Evolutionary conservation across 768 basidiomycete species (phyloP).

Genomic region (Hygrophoropsis aurantiaca): DNA sequence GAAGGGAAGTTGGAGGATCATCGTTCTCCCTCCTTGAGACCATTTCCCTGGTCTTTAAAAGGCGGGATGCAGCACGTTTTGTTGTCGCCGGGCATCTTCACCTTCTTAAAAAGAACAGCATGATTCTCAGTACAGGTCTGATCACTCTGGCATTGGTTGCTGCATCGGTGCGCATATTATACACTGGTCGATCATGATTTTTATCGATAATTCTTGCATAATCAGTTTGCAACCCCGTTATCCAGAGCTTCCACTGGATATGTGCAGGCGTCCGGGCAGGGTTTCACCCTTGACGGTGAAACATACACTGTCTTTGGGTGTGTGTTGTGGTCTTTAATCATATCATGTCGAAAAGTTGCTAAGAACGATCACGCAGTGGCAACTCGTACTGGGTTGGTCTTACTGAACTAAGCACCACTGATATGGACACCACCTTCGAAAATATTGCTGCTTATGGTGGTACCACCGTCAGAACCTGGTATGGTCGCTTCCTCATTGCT

Average conservation of each 20-base stretch:
- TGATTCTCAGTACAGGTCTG: background rate
- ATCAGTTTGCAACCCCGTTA: background rate
- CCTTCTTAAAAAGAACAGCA: background rate
- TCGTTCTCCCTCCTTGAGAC: background rate
- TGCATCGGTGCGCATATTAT: background rate
- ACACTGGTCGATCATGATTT: background rate
- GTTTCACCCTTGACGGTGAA: background rate
- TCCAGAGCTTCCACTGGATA: background rate
- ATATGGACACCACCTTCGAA: constrained; percentile 51
- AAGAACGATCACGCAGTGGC: constrained; percentile 10
- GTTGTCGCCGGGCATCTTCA: background rate
- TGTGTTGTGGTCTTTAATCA: background rate
- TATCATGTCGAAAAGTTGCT: background rate
- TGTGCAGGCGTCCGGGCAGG: background rate
- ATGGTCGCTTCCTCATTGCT: background rate
- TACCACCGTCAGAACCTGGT: constrained; percentile 57
- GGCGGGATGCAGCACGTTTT: background rate
- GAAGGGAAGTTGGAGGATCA: background rate
- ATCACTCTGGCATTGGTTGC: background rate
- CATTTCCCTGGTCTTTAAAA: background rate
- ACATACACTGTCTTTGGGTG: background rate
- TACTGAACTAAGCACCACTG: constrained; percentile 38
- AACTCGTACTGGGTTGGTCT: constrained; percentile 61
- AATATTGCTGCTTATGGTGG: constrained; percentile 50
- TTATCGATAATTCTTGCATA: background rate